phyloP scores from a whole-genome alignment of 2,329 filamentous ascomycete species.

The Microascus cirrosus region DNA sequence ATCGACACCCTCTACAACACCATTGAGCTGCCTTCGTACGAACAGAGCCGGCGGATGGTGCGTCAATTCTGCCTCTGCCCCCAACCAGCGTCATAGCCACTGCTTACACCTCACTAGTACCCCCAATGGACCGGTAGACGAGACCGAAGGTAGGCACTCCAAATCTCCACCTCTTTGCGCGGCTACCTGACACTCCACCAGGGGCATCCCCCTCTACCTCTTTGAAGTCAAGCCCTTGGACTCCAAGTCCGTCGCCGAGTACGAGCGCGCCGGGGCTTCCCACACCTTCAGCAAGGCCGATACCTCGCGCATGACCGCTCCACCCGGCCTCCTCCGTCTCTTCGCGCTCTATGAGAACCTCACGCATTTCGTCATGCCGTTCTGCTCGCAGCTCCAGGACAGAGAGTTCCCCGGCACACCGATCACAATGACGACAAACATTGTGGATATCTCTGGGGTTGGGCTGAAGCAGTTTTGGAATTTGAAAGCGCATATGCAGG shows the following conservation, averaged over 20 bases:
- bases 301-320: constrained; percentile 50
- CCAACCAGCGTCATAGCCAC: constrained; percentile 2
- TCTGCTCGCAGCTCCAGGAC: constrained; percentile 66
- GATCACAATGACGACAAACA: constrained; percentile 86
- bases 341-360: constrained; percentile 93
- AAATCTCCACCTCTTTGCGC: neutral
- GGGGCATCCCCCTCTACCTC: constrained; percentile 85
- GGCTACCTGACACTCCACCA: constrained; percentile 16
- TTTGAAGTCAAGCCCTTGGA: constrained; percentile 80
- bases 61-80: neutral
- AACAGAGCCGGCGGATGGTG: constrained; percentile 67
- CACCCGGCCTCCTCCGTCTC: constrained; percentile 68
- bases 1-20: constrained; percentile 73
- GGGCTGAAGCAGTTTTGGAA: constrained; percentile 95
- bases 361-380: constrained; percentile 73
- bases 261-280: constrained; percentile 56
- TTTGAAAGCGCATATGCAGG: constrained; percentile 86
- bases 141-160: constrained; percentile 39
- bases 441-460: constrained; percentile 83
- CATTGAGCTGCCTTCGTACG: constrained; percentile 77
- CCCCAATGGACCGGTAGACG: constrained; percentile 91
- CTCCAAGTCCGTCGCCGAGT: constrained; percentile 66
- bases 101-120: constrained; percentile 44
- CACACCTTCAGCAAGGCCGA: constrained; percentile 49
- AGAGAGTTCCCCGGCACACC: constrained; percentile 69